These are phyloP conservation scores for Aspergillus quadrilineatus DNA, from an alignment of 2,329 filamentous ascomycete genomes.

Conservation along the genomic window DNA sequence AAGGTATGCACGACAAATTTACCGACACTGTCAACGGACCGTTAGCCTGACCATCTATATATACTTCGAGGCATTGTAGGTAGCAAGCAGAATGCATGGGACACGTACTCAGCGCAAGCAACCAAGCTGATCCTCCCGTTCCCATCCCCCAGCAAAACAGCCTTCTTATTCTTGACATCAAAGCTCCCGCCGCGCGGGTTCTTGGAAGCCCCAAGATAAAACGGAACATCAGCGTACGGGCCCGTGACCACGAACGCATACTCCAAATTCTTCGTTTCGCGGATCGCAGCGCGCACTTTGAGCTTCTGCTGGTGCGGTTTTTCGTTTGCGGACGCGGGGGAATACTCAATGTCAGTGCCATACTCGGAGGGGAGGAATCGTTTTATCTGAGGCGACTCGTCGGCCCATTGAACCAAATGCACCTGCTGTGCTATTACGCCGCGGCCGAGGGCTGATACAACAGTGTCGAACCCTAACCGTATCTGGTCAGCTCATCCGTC, in stretches of 20 bases:
- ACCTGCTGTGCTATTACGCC: slow-evolving; percentile 62
- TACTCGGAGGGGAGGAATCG: slow-evolving; percentile 70
- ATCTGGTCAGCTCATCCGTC: too few relatives aligned
- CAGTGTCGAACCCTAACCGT: slow-evolving; percentile 56
- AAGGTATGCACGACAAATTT: slow-evolving; percentile 64
- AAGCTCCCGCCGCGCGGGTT: slow-evolving; percentile 55
- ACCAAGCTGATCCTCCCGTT: slow-evolving; percentile 65
- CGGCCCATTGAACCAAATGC: slow-evolving; percentile 60
- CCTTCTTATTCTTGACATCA: slow-evolving; percentile 57
- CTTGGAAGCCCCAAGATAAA: slow-evolving; percentile 51
- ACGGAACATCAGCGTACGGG: slow-evolving; percentile 59
- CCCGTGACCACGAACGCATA: slow-evolving; percentile 70
- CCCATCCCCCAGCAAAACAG: slow-evolving; percentile 62
- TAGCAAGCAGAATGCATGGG: neutral
- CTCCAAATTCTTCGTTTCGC: slow-evolving; percentile 53
- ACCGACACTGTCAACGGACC: slow-evolving; percentile 55
- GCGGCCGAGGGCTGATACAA: slow-evolving; percentile 65
- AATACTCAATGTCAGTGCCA: slow-evolving; percentile 65
- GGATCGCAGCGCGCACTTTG: slow-evolving; percentile 62
- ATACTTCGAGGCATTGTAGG: too few relatives aligned
- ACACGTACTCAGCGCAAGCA: slow-evolving; percentile 66
- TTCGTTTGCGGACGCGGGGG: slow-evolving; percentile 57
- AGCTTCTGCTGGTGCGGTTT: slow-evolving; percentile 70
- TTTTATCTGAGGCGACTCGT: slow-evolving; percentile 53
- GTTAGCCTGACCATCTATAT: too few relatives aligned